These are phyloP conservation scores for Lablab purpureus DNA, from an alignment of 306 rosid genomes.

Conservation along the genomic window DNA sequence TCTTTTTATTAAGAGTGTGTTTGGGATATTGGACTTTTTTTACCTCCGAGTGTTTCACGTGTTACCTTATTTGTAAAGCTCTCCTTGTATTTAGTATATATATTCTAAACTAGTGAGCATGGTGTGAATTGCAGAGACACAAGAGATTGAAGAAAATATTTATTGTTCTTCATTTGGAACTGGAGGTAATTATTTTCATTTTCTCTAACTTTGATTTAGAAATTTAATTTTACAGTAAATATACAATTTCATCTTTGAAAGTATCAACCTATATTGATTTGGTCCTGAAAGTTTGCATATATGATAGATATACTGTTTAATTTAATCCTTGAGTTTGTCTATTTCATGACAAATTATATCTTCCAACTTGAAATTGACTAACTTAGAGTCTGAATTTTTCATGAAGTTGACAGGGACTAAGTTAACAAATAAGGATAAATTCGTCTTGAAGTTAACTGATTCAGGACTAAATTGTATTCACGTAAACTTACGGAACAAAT, in stretches of 20 bases:
- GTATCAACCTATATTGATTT: not conserved
- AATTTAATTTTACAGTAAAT: not conserved
- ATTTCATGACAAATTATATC: not conserved
- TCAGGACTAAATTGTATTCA: not conserved
- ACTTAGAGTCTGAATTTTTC: not conserved
- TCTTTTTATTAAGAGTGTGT: slow-evolving; percentile 14
- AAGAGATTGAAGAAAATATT: slow-evolving; percentile 89
- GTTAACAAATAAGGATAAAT: not conserved
- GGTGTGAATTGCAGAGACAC: slow-evolving; percentile 78
- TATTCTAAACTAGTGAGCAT: slow-evolving; percentile 32
- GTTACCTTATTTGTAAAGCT: slow-evolving; percentile 20
- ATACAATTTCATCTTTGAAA: not conserved
- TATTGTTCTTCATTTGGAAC: slow-evolving; percentile 83
- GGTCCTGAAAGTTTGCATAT: not conserved
- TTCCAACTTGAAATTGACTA: not conserved
- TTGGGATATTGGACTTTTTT: slow-evolving; percentile 4
- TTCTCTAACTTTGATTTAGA: slow-evolving; percentile 23
- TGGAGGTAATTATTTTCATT: slow-evolving; percentile 65
- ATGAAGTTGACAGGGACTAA: not conserved
- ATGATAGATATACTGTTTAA: not conserved
- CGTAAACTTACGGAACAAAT: not conserved
- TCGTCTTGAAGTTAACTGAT: not conserved
- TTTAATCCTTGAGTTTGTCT: not conserved
- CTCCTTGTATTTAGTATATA: slow-evolving; percentile 7
- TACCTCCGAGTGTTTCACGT: slow-evolving; percentile 26